A percentile compares a stretch with the other conserved stretches of the same genome.
Evolutionary conservation across 495 filamentous ascomycete genomes (phyloP).

Genomic region (Cetradonia linearis): DNA sequence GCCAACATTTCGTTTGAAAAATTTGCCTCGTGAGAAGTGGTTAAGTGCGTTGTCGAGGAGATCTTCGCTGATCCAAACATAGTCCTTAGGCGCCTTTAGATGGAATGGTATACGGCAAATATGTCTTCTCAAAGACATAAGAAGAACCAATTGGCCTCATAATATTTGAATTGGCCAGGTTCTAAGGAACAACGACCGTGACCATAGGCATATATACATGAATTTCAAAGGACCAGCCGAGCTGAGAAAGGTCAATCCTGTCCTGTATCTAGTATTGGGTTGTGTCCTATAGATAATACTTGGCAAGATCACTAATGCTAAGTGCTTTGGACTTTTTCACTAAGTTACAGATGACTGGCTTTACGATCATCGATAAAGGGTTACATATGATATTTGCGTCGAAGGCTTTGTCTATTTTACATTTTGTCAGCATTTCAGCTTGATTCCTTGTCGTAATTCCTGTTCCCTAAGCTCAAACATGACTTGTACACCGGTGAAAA

Average conservation of each 20-base stretch:
- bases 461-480: conserved; percentile 93
- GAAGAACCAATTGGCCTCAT: conserved; percentile 9
- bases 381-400: background rate
- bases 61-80: conserved; percentile 48
- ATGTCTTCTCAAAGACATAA: conserved; percentile 20
- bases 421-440: conserved; percentile 63
- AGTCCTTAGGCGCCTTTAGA: conserved; percentile 23
- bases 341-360: background rate
- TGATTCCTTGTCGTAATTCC: conserved; percentile 71
- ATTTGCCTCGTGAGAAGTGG: conserved; percentile 36
- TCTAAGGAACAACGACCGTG: background rate
- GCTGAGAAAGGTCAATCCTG: background rate
- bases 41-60: conserved; percentile 40
- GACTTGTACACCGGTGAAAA: conserved; percentile 82
- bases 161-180: background rate
- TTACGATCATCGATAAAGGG: background rate
- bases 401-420: background rate
- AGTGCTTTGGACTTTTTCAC: background rate
- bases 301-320: background rate
- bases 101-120: conserved; percentile 13
- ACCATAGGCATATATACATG: background rate
- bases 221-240: background rate
- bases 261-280: background rate
- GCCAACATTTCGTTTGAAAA: conserved; percentile 40
- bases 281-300: background rate